Base-by-base conservation (phyloP, 495 filamentous ascomycete species). In the Daldinia loculata region DNA sequence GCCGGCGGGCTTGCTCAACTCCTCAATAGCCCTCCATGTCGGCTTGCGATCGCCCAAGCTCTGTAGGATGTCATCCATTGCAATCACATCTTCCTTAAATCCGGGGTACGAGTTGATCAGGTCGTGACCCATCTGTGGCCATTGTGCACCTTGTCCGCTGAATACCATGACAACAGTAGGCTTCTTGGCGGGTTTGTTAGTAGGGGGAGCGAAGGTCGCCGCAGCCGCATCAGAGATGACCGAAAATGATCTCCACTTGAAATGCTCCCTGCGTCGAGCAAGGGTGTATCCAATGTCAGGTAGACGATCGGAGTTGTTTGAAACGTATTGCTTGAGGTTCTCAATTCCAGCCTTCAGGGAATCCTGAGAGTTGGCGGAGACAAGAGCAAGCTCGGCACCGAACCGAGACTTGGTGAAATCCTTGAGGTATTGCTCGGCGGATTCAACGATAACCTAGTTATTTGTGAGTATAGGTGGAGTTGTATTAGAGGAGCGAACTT, bases 141-240 rank as follows among this genome's bases (percentile, higher is more conserved):
- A 70, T 38, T 70, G 67, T 3, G 67, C 60, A 9, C 67, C 67
- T 24, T 70, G 67, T 17, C 67, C 67, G 5, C 53, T 65, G 45
- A 70, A 70, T 14, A 70, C 51, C 27, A 51, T 51, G 12, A 45
- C 55, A 29, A 38, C 34, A 67, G 0, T 57, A 55, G 14, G 48
- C 15, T 50, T 51, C 27, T 30, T 22, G 3, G 41, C 17, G 26
- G 50, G 50, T 5, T 53, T 53, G 12, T 53, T 53, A 14, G 14
- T 53, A 22, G 43, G 43, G 43, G 43, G 43, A 12, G 43, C 43
- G 19, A 48, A 48, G 12, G 9, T 48, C 2, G 43, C 43, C 2
- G 43, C 43, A 12, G 2, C 7, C 7, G 43, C 7, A 24, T 48
- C 43, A 22, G 43, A 48, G 22, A 48, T n/a, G 19, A 48, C 43